Evolutionary conservation across 2,329 filamentous ascomycete genomes (phyloP).

Genomic region (Helotiales sp.): DNA sequence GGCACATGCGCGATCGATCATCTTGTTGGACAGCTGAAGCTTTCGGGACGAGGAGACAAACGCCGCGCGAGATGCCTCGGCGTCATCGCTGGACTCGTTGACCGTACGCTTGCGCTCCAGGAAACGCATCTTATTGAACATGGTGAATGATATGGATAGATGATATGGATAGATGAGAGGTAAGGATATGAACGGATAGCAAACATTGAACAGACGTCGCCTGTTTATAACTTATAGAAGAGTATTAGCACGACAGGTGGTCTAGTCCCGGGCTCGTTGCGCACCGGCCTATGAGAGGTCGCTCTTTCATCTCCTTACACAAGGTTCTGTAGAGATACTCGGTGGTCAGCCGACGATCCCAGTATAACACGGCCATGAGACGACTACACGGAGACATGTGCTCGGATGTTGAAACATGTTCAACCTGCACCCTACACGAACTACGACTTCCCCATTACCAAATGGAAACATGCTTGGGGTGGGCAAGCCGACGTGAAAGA

Average conservation of each 20-base stretch:
- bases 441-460: not conserved
- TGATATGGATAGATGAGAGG: not conserved
- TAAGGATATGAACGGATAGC: conserved; percentile 1
- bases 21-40: not conserved
- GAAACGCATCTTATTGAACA: conserved; percentile 4
- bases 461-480: conserved; percentile 1
- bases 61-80: not conserved
- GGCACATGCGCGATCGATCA: conserved; percentile 21
- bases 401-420: not conserved
- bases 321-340: not conserved
- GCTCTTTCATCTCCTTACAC: no score
- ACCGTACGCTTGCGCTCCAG: not conserved
- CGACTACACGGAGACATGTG: not conserved
- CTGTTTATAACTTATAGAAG: conserved; percentile 2
- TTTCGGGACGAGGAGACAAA: not conserved
- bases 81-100: not conserved
- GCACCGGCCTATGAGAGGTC: not conserved
- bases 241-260: not conserved
- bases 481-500: not conserved
- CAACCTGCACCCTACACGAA: not conserved
- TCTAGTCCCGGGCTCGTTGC: not conserved
- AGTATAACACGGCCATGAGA: not conserved
- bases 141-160: no score
- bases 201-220: not conserved
- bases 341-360: not conserved